Evolutionary conservation across 192 early-diverging fungal species (phyloP).

Genomic region (Coemansia sp.): DNA sequence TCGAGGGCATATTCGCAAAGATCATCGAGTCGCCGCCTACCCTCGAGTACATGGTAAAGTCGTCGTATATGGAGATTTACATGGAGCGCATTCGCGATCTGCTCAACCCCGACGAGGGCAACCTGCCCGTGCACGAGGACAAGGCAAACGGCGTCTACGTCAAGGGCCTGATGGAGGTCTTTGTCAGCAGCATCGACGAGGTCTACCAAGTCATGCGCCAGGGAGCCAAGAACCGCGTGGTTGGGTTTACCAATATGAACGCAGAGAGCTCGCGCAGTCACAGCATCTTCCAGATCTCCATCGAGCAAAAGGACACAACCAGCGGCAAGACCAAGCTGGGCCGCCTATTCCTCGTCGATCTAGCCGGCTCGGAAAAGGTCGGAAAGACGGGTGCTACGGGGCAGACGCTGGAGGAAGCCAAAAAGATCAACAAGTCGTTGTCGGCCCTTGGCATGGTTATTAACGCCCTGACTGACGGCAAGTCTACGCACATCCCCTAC

Average conservation of each 20-base stretch:
- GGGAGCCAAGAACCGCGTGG: constrained; percentile 83
- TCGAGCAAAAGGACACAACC: constrained; percentile 89
- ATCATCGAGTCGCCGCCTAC: constrained; percentile 89
- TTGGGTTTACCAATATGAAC: constrained; percentile 97
- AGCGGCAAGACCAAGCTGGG: constrained; percentile 89
- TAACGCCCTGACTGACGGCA: constrained; percentile 97
- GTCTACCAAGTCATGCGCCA: constrained; percentile 98
- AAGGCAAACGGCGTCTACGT: constrained; percentile 97
- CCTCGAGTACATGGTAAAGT: constrained; percentile 97
- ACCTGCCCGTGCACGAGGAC: constrained; percentile 96
- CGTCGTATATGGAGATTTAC: constrained; percentile 99
- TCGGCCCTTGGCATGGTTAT: constrained; percentile 99
- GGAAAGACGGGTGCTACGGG: constrained; percentile 97
- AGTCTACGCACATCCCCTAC: constrained; percentile 98
- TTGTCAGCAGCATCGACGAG: constrained; percentile 91
- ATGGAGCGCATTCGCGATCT: constrained; percentile 99
- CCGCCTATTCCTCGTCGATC: constrained; percentile 93
- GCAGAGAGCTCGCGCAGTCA: constrained; percentile 97
- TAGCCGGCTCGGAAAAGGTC: constrained; percentile 98
- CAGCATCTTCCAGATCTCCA: constrained; percentile 97
- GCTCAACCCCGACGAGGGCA: constrained; percentile 78
- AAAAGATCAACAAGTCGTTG: constrained; percentile 99
- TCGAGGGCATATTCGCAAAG: constrained; percentile 90
- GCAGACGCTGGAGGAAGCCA: constrained; percentile 98
- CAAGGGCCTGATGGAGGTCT: constrained; percentile 95